These are phyloP conservation scores for Ambrosiella xylebori DNA, from an alignment of 2,329 filamentous ascomycete genomes.

Conservation along the genomic window DNA sequence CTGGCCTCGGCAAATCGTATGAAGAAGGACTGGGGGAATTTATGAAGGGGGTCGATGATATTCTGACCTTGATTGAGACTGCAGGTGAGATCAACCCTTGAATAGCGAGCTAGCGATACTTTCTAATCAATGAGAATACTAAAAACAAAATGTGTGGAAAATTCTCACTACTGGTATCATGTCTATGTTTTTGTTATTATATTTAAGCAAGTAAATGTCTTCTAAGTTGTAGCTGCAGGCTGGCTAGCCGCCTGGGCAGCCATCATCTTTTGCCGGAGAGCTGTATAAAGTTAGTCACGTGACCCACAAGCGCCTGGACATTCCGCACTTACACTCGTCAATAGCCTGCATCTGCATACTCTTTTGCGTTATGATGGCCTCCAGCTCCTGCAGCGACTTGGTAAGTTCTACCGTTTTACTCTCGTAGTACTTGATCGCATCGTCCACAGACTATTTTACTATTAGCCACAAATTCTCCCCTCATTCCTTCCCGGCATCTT, in stretches of 20 bases:
- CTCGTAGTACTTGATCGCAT: conserved; percentile 39
- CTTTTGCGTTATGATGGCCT: conserved; percentile 48
- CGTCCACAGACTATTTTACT: conserved; percentile 29
- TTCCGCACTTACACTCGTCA: conserved; percentile 52
- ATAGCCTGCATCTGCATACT: conserved; percentile 69
- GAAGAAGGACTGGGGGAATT: background rate
- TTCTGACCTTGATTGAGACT: background rate
- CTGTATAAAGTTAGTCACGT: conserved; percentile 17
- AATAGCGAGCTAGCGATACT: too few species aligned
- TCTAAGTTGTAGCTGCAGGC: background rate
- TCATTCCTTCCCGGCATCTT: too few species aligned
- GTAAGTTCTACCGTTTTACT: conserved; percentile 35
- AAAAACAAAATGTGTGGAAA: background rate
- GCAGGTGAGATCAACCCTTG: background rate
- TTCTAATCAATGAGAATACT: background rate
- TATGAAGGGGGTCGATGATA: background rate
- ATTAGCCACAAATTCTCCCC: background rate
- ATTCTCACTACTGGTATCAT: background rate
- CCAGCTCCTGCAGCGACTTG: conserved; percentile 37
- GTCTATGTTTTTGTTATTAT: background rate
- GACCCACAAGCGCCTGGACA: background rate
- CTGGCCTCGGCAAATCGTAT: background rate
- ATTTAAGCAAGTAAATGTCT: background rate
- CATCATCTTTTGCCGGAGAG: conserved; percentile 23
- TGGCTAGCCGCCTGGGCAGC: conserved; percentile 14